Conservation (phyloP, 768 basidiomycete species). For the Lepiota subincarnata region DNA sequence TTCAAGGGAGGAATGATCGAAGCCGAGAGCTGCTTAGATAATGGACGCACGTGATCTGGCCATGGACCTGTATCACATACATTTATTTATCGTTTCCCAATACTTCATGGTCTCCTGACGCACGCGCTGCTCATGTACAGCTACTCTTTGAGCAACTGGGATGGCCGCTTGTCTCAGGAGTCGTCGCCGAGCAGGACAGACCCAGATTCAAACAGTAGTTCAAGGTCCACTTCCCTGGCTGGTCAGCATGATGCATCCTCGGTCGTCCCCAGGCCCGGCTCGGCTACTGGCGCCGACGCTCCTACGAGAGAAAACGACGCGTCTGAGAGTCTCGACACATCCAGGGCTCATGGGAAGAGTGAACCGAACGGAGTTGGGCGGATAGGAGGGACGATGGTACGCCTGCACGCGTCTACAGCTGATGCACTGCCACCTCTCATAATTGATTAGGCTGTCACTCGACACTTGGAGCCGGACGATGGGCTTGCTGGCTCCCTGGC, state of each 20-base stretch:
- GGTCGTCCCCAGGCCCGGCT: neutral
- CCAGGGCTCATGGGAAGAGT: neutral
- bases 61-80: too few relatives aligned
- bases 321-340: neutral
- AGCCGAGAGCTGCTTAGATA: too few relatives aligned
- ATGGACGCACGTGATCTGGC: too few relatives aligned
- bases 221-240: neutral
- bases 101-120: slow-evolving; percentile 2
- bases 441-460: neutral
- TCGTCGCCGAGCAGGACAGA: neutral
- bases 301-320: neutral
- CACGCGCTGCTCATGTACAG: slow-evolving; percentile 5
- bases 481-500: neutral
- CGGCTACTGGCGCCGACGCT: neutral
- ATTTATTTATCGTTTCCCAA: neutral
- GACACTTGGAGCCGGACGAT: neutral
- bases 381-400: neutral
- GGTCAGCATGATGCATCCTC: neutral
- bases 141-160: slow-evolving; percentile 6
- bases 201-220: neutral
- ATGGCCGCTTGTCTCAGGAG: neutral
- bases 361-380: neutral
- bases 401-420: neutral
- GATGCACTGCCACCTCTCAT: neutral
- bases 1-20: too few relatives aligned